Evolutionary conservation across 176 grass and related monocot species (phyloP).

Genomic region (Oryza rufipogon): DNA sequence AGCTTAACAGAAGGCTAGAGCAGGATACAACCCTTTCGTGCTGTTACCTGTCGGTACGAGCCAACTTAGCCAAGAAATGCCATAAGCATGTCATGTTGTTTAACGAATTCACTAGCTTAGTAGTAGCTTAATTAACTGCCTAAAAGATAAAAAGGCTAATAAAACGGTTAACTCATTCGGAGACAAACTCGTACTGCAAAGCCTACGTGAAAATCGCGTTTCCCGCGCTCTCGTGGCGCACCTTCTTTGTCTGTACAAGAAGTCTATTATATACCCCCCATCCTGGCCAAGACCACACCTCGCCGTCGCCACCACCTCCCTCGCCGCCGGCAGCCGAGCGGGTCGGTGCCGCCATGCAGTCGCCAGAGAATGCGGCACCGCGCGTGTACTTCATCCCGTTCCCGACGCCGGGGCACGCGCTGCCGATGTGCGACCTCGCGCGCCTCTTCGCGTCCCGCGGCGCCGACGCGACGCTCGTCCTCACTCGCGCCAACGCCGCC

Average conservation of each 20-base stretch:
- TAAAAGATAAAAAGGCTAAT: too few species aligned
- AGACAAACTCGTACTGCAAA: not conserved
- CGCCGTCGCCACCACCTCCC: not conserved
- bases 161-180: not conserved
- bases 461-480: conserved; percentile 48
- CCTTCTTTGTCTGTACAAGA: conserved; percentile 34
- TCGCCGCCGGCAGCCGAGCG: not conserved
- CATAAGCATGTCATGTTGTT: conserved; percentile 10
- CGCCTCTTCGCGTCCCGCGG: conserved; percentile 61
- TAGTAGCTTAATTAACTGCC: not conserved
- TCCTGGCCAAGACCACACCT: not conserved
- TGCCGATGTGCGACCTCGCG: conserved; percentile 68
- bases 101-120: not conserved
- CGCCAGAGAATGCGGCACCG: not conserved
- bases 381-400: conserved; percentile 70
- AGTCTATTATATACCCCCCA: not conserved
- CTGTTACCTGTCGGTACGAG: not conserved
- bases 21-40: not conserved
- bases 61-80: conserved; percentile 36
- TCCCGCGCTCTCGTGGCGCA: not conserved
- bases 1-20: not conserved
- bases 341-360: not conserved
- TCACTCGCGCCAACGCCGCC: conserved; percentile 45
- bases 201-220: conserved; percentile 11
- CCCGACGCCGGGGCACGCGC: conserved; percentile 63